These are phyloP conservation scores for Phytophthora multivora DNA, from an alignment of 352 stramenopile genomes.

Conservation along the genomic window DNA sequence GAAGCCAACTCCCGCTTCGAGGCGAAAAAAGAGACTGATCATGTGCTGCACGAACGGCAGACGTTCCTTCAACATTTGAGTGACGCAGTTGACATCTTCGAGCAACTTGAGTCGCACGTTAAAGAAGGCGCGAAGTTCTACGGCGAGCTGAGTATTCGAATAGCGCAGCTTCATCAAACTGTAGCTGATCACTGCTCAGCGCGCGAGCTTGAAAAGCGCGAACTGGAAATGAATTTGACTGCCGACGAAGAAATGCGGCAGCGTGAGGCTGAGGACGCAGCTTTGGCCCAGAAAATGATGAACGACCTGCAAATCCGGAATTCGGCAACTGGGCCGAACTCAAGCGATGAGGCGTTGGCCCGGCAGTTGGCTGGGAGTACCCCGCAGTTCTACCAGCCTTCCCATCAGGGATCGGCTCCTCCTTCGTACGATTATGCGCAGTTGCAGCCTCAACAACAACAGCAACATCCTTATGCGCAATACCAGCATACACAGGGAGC, in stretches of 20 bases:
- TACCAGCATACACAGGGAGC: slow-evolving; percentile 46
- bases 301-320: slow-evolving; percentile 58
- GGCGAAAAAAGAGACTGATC: slow-evolving; percentile 59
- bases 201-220: slow-evolving; percentile 69
- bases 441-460: slow-evolving; percentile 39
- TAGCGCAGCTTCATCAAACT: slow-evolving; percentile 72
- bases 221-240: slow-evolving; percentile 71
- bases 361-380: slow-evolving; percentile 52
- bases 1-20: slow-evolving; percentile 64
- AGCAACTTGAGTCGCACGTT: slow-evolving; percentile 77
- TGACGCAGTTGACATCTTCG: slow-evolving; percentile 73
- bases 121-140: slow-evolving; percentile 79
- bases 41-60: slow-evolving; percentile 58
- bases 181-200: slow-evolving; percentile 74
- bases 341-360: slow-evolving; percentile 63
- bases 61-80: slow-evolving; percentile 63
- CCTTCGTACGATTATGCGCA: slow-evolving; percentile 46
- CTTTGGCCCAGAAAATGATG: slow-evolving; percentile 75
- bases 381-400: slow-evolving; percentile 44
- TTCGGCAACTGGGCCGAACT: slow-evolving; percentile 11
- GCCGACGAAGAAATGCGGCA: slow-evolving; percentile 60
- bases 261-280: slow-evolving; percentile 54
- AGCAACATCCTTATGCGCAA: slow-evolving; percentile 39
- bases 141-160: slow-evolving; percentile 53
- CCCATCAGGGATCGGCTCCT: slow-evolving; percentile 22